Conservation (phyloP, 805 yeast species). For the Komagataella ulmi region DNA sequence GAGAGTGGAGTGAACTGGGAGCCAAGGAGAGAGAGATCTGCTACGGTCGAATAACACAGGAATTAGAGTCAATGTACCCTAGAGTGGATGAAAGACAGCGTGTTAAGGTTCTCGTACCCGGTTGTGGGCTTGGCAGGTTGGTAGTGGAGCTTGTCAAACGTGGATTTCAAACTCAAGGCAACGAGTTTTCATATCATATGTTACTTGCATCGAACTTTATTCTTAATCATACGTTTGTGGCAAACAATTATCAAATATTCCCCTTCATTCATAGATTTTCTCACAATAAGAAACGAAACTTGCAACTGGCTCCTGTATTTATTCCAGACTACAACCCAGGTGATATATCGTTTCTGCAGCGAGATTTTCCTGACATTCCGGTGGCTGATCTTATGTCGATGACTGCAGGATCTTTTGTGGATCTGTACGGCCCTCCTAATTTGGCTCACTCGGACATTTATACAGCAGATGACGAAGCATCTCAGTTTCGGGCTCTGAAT, state of each 20-base stretch:
- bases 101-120: conserved; percentile 41
- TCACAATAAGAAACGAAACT: conserved; percentile 27
- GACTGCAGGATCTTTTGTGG: conserved; percentile 62
- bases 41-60: conserved; percentile 24
- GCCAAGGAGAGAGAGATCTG: conserved; percentile 25
- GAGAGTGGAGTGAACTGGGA: conserved; percentile 56
- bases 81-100: conserved; percentile 20
- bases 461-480: conserved; percentile 23
- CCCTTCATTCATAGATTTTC: conserved; percentile 45
- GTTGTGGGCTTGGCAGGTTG: conserved; percentile 50
- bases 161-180: conserved; percentile 56
- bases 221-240: conserved; percentile 29
- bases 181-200: conserved; percentile 57
- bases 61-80: conserved; percentile 23
- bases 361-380: conserved; percentile 23
- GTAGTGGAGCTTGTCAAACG: conserved; percentile 37
- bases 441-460: conserved; percentile 21
- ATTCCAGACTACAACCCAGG: conserved; percentile 41
- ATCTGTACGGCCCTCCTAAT: conserved; percentile 43
- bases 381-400: conserved; percentile 49
- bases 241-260: conserved; percentile 26
- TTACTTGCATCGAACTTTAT: conserved; percentile 39
- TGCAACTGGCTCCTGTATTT: conserved; percentile 34
- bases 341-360: conserved; percentile 19
- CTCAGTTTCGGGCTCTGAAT: conserved; percentile 27